phyloP scores from a whole-genome alignment of 495 filamentous ascomycete genomes.

The Penicillium egyptiacum region DNA sequence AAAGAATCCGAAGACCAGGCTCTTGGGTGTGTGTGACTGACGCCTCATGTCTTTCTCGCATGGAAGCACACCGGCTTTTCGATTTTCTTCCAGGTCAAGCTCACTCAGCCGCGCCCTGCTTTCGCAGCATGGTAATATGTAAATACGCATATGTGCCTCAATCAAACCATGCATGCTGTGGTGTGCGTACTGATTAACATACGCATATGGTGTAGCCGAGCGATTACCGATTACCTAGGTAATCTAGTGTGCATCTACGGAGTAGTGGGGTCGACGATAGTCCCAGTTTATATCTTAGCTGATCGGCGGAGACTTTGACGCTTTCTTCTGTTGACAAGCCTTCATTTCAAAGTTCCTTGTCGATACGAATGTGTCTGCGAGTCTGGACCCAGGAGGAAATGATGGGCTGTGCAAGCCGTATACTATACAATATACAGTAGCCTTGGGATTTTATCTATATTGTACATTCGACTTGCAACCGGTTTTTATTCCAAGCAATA shows the following conservation, averaged over 20 bases:
- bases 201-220: not conserved
- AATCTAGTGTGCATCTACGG: slow-evolving; percentile 6
- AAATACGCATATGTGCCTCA: not conserved
- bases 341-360: not conserved
- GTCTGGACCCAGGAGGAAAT: not conserved
- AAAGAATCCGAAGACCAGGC: slow-evolving; percentile 14
- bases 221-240: slow-evolving; percentile 1
- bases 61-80: slow-evolving; percentile 1
- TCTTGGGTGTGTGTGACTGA: slow-evolving; percentile 10
- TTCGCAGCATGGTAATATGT: not conserved
- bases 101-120: not conserved
- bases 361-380: not conserved
- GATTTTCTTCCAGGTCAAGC: slow-evolving; percentile 4
- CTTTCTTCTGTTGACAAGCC: not conserved
- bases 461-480: too few relatives aligned
- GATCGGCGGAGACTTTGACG: not conserved
- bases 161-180: not conserved
- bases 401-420: not conserved
- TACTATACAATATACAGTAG: not conserved
- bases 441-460: not conserved
- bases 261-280: not conserved
- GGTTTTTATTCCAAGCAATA: too few relatives aligned
- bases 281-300: slow-evolving; percentile 1
- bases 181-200: not conserved
- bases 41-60: not conserved